These are phyloP conservation scores for Pichia insulana DNA, from an alignment of 805 yeast species.

Conservation along the genomic window DNA sequence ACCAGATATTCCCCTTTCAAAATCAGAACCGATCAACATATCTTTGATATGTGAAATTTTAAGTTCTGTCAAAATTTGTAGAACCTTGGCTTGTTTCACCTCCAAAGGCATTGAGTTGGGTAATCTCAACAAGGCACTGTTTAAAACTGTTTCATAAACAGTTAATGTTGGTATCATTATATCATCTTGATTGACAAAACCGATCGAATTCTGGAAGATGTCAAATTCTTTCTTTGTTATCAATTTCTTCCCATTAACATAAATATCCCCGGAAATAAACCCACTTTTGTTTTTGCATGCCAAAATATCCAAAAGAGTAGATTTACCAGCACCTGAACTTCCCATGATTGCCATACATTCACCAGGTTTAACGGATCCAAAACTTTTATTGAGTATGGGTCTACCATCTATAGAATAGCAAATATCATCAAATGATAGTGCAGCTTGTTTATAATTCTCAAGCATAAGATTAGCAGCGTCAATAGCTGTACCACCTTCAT, in stretches of 20 bases:
- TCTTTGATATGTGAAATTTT: slow-evolving; percentile 79
- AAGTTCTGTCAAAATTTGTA: slow-evolving; percentile 77
- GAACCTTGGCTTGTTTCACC: slow-evolving; percentile 69
- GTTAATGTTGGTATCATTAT: slow-evolving; percentile 85
- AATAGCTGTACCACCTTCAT: slow-evolving; percentile 28
- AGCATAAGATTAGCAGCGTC: slow-evolving; percentile 30
- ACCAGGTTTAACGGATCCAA: slow-evolving; percentile 78
- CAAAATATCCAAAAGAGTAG: slow-evolving; percentile 83
- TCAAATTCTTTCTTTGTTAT: slow-evolving; percentile 23
- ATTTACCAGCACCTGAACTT: slow-evolving; percentile 97
- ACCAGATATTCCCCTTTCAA: slow-evolving; percentile 86
- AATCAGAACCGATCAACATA: slow-evolving; percentile 79
- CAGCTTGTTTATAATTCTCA: slow-evolving; percentile 54
- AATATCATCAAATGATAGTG: slow-evolving; percentile 67
- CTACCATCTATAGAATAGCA: slow-evolving; percentile 48
- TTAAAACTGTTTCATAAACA: slow-evolving; percentile 89
- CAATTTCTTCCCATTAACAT: slow-evolving; percentile 59
- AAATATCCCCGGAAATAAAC: slow-evolving; percentile 51
- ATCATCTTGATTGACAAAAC: slow-evolving; percentile 96
- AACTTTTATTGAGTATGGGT: slow-evolving; percentile 50
- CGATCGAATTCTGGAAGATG: slow-evolving; percentile 60
- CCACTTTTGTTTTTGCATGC: slow-evolving; percentile 88
- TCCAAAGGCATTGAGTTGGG: slow-evolving; percentile 71
- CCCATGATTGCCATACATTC: slow-evolving; percentile 96
- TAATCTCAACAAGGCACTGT: slow-evolving; percentile 80